phyloP scores from a whole-genome alignment of 148 eudicot genomes.

The Fagopyrum esculentum region DNA sequence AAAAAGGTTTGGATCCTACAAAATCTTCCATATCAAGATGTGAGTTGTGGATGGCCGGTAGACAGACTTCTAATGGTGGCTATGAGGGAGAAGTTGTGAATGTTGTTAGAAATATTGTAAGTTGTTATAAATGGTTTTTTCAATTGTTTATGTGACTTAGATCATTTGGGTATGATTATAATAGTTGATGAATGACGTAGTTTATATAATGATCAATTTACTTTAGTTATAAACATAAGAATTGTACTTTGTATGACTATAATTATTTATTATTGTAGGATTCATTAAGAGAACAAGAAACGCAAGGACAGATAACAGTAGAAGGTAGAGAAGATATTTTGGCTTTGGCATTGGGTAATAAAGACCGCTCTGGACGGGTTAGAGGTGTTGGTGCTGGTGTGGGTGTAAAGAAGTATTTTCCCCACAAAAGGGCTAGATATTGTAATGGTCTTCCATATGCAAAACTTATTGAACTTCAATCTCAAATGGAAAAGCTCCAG shows the following conservation, averaged over 20 bases:
- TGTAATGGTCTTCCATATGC: neutral
- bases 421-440: neutral
- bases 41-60: neutral
- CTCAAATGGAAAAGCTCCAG: neutral
- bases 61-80: neutral
- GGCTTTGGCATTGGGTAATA: neutral
- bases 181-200: neutral
- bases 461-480: neutral
- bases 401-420: neutral
- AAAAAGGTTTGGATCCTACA: neutral
- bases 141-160: too few species aligned
- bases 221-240: too few species aligned
- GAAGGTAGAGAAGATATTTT: conserved; percentile 2
- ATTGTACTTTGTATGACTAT: neutral
- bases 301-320: neutral
- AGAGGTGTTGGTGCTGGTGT: neutral
- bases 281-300: neutral
- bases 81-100: neutral
- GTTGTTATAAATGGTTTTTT: neutral
- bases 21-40: neutral
- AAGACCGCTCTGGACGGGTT: neutral
- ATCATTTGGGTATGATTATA: neutral
- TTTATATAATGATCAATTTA: too few species aligned
- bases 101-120: neutral
- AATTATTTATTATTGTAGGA: neutral